Base-by-base conservation (phyloP, 192 early-diverging fungal genomes). In the Fimicolochytrium jonesii region DNA sequence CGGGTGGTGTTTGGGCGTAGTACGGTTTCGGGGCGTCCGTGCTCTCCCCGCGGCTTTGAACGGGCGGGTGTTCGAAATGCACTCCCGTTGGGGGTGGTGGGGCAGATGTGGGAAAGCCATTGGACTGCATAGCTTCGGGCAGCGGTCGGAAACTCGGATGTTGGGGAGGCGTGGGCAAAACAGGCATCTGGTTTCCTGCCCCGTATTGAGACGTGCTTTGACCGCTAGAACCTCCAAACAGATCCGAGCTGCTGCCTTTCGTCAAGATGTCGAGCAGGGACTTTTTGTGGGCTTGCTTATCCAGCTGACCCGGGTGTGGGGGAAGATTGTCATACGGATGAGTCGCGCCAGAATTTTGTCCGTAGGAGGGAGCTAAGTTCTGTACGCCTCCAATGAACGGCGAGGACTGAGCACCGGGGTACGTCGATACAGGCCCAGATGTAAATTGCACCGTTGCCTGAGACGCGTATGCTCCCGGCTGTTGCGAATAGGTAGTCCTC, bases 221-320 rank as follows among this genome's bases (percentile, higher is more conserved):
- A n/a, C n/a, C n/a, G n/a, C n/a, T n/a, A n/a, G n/a, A n/a, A n/a
- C n/a, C n/a, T n/a, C n/a, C n/a, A n/a, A n/a, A n/a, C n/a, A n/a
- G n/a, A n/a, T n/a, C n/a, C n/a, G n/a, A n/a, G n/a, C n/a, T n/a
- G n/a, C n/a, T 31, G 6, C 62, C 62, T 30, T 55, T 64, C 2
- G 62, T 64, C 22, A 64, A 42, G 43, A 64, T 64, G 31, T 64
- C 62, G 30, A 64, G 52, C 3, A 64, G 52, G 3, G 37, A 29
- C 33, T 53, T 41, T 43, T 64, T 64, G 44, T 64, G 62, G 13
- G 34, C 52, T 29, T 61, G 59, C 31, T 34, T 15, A 9, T 55
- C 53, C 23, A 9, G 35, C 11, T 57, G 39, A 1, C 22, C 35
- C 20, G 35, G 56, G 23, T 57, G 56, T 15, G 20, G 58, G 23